A percentile compares a stretch with the other conserved stretches of the same genome.
phyloP scores from a whole-genome alignment of 345 rosid genomes.

The Theobroma cacao region DNA sequence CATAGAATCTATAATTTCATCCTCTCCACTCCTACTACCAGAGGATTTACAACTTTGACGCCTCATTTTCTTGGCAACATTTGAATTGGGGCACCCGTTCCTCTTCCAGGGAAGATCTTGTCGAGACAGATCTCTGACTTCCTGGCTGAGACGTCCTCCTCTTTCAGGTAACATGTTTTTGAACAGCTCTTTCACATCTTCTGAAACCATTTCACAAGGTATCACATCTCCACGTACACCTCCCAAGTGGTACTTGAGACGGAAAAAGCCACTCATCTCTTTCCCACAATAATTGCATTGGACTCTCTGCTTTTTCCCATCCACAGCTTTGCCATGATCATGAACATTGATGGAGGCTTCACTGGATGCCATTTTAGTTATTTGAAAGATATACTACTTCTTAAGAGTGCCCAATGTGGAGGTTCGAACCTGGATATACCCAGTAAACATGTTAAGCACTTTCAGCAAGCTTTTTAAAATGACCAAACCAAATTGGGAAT shows the following conservation, averaged over 20 bases:
- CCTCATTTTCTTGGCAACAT: conserved; percentile 16
- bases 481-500: not conserved
- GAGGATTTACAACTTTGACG: not conserved
- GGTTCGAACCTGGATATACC: not conserved
- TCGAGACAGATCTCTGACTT: conserved; percentile 14
- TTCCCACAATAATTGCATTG: conserved; percentile 55
- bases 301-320: conserved; percentile 24
- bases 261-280: conserved; percentile 20
- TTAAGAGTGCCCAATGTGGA: not conserved
- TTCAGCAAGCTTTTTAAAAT: not conserved
- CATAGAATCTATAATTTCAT: not conserved
- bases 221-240: conserved; percentile 37
- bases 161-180: conserved; percentile 8
- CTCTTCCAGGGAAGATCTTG: conserved; percentile 28
- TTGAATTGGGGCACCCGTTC: not conserved
- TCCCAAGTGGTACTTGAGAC: conserved; percentile 52
- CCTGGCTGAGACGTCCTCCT: conserved; percentile 6
- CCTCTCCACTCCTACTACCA: not conserved
- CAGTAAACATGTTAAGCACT: not conserved
- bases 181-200: conserved; percentile 29
- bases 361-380: conserved; percentile 6
- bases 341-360: conserved; percentile 17
- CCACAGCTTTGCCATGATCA: conserved; percentile 39
- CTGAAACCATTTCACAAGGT: conserved; percentile 44
- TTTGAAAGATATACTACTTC: not conserved